Evolutionary conservation across 2,329 filamentous ascomycete genomes (phyloP).

Genomic region (Diaporthe caulivora): DNA sequence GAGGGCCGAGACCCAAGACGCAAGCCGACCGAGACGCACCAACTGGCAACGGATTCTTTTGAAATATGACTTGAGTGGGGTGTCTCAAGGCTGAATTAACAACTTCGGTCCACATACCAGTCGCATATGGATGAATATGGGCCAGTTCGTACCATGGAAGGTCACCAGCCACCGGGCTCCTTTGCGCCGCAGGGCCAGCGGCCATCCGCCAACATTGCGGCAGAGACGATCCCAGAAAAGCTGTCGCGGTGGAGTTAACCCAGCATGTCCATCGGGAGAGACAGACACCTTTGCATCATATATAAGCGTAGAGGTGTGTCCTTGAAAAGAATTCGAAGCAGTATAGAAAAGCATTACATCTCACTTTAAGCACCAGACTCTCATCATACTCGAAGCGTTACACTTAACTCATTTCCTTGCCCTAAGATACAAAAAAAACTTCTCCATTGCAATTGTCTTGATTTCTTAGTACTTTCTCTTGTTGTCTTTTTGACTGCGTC

Average conservation of each 20-base stretch:
- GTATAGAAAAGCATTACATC: constrained; percentile 4
- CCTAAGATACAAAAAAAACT: neutral
- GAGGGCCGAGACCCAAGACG: neutral
- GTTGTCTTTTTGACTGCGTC: neutral
- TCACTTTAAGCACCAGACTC: constrained; percentile 2
- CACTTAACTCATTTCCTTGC: neutral
- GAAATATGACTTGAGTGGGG: neutral
- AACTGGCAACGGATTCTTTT: neutral
- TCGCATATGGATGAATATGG: neutral
- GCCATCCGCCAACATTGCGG: constrained; percentile 7
- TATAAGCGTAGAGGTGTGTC: neutral
- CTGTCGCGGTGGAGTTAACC: neutral
- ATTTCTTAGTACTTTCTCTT: constrained; percentile 10
- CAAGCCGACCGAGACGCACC: neutral
- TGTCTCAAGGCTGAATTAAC: neutral
- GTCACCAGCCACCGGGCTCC: neutral
- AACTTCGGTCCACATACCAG: neutral
- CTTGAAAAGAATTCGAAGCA: constrained; percentile 5
- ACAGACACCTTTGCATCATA: neutral
- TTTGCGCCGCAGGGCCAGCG: neutral
- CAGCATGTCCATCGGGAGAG: neutral
- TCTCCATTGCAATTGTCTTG: neutral
- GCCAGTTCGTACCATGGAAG: neutral
- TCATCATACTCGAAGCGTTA: neutral
- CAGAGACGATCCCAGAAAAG: constrained; percentile 1